phyloP scores from a whole-genome alignment of 2,329 filamentous ascomycete genomes.

The Achaetomium macrosporum region DNA sequence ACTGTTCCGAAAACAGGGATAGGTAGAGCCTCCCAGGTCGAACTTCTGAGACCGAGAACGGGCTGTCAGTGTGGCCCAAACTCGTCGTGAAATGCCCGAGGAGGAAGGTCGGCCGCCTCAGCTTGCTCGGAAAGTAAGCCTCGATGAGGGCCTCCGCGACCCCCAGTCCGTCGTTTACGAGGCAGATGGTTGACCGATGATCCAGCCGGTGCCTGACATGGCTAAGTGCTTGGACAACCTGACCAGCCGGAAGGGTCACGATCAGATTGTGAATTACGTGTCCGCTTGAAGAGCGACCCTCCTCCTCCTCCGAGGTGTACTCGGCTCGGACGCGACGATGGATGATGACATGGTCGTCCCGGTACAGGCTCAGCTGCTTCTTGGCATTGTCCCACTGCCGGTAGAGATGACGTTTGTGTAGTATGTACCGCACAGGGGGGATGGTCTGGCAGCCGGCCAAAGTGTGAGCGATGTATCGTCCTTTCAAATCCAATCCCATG shows the following conservation, averaged over 20 bases:
- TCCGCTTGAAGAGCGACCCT: not conserved
- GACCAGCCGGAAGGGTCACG: slow-evolving; percentile 28
- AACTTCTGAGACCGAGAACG: slow-evolving; percentile 37
- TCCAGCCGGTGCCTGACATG: slow-evolving; percentile 29
- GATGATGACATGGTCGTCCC: slow-evolving; percentile 13
- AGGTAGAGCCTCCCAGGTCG: slow-evolving; percentile 32
- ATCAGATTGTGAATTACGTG: slow-evolving; percentile 26
- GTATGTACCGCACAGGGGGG: slow-evolving; percentile 28
- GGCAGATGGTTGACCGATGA: slow-evolving; percentile 30
- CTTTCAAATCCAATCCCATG: slow-evolving; percentile 25
- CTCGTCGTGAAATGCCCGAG: slow-evolving; percentile 55
- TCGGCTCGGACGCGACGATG: slow-evolving; percentile 23
- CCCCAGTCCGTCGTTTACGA: slow-evolving; percentile 56
- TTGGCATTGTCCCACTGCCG: slow-evolving; percentile 25
- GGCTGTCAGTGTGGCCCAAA: slow-evolving; percentile 36
- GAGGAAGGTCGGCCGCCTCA: slow-evolving; percentile 67
- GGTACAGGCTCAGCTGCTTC: slow-evolving; percentile 20
- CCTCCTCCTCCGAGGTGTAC: slow-evolving; percentile 11
- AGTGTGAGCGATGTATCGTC: slow-evolving; percentile 29
- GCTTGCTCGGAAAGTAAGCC: slow-evolving; percentile 61
- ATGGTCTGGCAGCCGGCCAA: slow-evolving; percentile 26
- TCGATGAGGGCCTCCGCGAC: slow-evolving; percentile 71
- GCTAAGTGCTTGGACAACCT: slow-evolving; percentile 24
- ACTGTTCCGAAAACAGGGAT: slow-evolving; percentile 24
- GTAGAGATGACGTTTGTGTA: slow-evolving; percentile 19